Conservation (phyloP, 148 eudicot species). For the Rhododendron mucronatum region DNA sequence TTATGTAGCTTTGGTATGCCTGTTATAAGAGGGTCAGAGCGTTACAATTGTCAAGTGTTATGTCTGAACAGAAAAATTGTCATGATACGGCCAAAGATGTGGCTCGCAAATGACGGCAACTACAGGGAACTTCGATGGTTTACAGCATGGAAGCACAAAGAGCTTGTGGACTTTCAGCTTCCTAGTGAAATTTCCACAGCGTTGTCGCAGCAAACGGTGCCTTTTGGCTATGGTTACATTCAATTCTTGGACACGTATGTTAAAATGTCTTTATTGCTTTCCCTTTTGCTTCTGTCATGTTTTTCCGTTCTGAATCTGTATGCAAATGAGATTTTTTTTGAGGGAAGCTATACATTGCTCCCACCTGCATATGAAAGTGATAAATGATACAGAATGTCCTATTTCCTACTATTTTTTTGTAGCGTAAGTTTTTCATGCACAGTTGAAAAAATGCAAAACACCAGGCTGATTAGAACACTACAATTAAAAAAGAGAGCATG, state of each 20-base stretch:
- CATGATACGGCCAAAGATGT: slow-evolving; percentile 94
- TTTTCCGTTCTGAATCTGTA: neutral
- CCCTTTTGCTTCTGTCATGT: neutral
- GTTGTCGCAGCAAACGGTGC: slow-evolving; percentile 55
- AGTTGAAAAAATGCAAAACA: neutral
- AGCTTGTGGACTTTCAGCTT: slow-evolving; percentile 69
- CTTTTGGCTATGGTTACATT: slow-evolving; percentile 86
- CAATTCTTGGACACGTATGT: slow-evolving; percentile 84
- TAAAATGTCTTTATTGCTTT: neutral
- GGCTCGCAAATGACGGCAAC: slow-evolving; percentile 96
- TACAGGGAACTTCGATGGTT: slow-evolving; percentile 95
- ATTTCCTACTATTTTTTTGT: neutral
- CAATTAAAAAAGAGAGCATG: neutral
- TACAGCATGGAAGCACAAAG: slow-evolving; percentile 81
- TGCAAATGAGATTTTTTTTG: neutral
- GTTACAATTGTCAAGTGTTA: slow-evolving; percentile 89
- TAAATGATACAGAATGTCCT: neutral
- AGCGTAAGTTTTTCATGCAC: neutral
- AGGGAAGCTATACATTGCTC: neutral
- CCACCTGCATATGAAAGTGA: neutral
- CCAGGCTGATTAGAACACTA: too few relatives aligned
- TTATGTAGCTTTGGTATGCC: slow-evolving; percentile 98
- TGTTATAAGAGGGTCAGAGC: slow-evolving; percentile 67
- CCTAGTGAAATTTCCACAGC: slow-evolving; percentile 63
- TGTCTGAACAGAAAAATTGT: slow-evolving; percentile 80